Evolutionary conservation across 2,329 filamentous ascomycete genomes (phyloP), one percentile per base, ranked within the genome.

Genomic region (Davidsoniella neocaledoniae): DNA sequence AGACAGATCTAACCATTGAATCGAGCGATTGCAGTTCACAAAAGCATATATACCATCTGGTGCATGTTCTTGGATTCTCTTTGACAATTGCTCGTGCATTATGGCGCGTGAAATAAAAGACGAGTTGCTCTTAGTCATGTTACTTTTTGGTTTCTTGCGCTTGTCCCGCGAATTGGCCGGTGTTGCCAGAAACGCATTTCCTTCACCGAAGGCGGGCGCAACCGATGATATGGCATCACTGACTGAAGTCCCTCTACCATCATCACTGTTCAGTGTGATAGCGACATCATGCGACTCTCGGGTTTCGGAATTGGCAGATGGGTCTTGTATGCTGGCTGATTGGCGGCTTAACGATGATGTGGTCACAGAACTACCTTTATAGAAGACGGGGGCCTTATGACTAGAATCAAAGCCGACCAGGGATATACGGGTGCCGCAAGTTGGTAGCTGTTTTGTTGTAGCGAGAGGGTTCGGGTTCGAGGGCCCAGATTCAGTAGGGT

Each of bases 91-190:
- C 58, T 98, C 91, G 59, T 94, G 85, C 14, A 87, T 81, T 55
- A 96, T 94, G 29, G 95, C 90, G 49, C 91, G 73, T n/a, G 90
- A 95, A 26, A 98, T 91, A 61, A 95, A 98, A 0, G 90, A 94
- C 8, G 91, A 98, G 64, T 94, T 96, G 67, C 87, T 96, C 71
- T 98, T 98, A 48, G 90, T 81, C 63, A 98, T 91, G 63, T 93
- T 96, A 66, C 90, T 96, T 72, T 96, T 98, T 2, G 91, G 91
- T 64, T 98, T 98, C 60, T 81, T 77, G 62, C 79, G 76, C 70
- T 95, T 95, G 59, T 86, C 86, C 26, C 73, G 70, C 47, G 74
- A 72, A 14, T 72, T 68, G 16, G 72, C 70, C 2, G 77, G 66
- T 9, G 73, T 69, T 4, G 48, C 38, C 26, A 96, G 70, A 23